Evolutionary conservation across 75 land plant species (phyloP), one percentile per base, ranked within the genome.

Genomic region (Selaginella moellendorffii): DNA sequence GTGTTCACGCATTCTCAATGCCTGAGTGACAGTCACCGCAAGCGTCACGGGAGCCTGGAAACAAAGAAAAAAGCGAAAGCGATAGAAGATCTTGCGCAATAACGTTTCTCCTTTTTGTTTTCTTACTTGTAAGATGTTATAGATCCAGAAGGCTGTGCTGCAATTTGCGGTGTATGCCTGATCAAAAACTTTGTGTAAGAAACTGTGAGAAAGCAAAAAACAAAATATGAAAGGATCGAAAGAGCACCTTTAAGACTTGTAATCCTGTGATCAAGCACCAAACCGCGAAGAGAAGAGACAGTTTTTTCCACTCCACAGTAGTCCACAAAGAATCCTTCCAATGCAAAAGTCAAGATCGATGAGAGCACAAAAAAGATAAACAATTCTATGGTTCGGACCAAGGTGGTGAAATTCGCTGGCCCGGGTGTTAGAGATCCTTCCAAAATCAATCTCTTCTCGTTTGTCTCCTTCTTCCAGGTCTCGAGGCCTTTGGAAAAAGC

Each of bases 31-130:
- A 54, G 69, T 79, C 9, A 88, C 78, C 1, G 31, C 71, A 30
- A 78, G 9, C 24, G 93, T 82, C n/a, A 80, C 65, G 0, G 93
- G 93, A 9, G 85, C 69, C 93, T 88, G 71, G 26, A 68, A 67
- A 2, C 51, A 69, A 24, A 36, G n/a, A n/a, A n/a, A n/a, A n/a
- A n/a, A n/a, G n/a, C n/a, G n/a, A n/a, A n/a, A n/a, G n/a, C n/a
- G n/a, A n/a, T n/a, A n/a, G n/a, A n/a, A n/a, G n/a, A n/a, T n/a
- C n/a, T n/a, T n/a, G n/a, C n/a, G n/a, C n/a, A n/a, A n/a, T n/a
- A n/a, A n/a, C n/a, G n/a, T n/a, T n/a, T n/a, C n/a, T n/a, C n/a
- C n/a, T n/a, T n/a, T n/a, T n/a, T n/a, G n/a, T n/a, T n/a, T n/a
- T n/a, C n/a, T 51, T 52, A 83, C 91, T 79, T 87, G 91, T 22